phyloP scores from a whole-genome alignment of 345 rosid genomes.

The Noccaea caerulescens region DNA sequence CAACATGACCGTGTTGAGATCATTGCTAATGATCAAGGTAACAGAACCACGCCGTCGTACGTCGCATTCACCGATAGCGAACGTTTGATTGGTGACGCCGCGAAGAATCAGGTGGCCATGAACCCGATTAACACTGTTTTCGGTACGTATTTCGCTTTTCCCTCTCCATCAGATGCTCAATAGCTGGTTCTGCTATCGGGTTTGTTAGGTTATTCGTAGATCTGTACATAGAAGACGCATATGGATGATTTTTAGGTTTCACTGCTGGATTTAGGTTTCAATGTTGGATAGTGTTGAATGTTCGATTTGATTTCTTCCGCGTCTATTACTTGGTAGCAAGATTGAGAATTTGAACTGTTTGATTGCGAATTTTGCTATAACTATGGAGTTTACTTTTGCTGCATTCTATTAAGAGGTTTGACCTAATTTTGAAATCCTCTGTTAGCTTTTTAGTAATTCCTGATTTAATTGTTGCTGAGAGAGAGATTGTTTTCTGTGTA shows the following conservation, averaged over 20 bases:
- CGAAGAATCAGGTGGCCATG: slow-evolving; percentile 72
- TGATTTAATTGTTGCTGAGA: too few species aligned
- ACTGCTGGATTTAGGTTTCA: not conserved
- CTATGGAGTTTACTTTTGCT: not conserved
- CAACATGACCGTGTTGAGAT: slow-evolving; percentile 68
- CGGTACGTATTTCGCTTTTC: slow-evolving; percentile 41
- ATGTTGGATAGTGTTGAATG: too few species aligned
- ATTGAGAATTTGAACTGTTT: not conserved
- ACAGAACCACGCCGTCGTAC: slow-evolving; percentile 60
- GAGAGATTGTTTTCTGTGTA: not conserved
- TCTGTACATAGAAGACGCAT: not conserved
- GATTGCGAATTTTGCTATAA: not conserved
- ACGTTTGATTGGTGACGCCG: slow-evolving; percentile 67
- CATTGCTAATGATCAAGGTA: slow-evolving; percentile 66
- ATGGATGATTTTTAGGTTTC: not conserved
- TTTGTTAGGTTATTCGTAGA: slow-evolving; percentile 8
- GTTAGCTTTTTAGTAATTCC: not conserved
- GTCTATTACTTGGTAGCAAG: not conserved
- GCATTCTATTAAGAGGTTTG: not conserved
- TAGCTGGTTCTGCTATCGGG: not conserved
- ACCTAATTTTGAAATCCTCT: not conserved
- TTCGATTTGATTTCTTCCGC: slow-evolving; percentile 1
- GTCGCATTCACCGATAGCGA: slow-evolving; percentile 61
- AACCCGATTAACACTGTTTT: slow-evolving; percentile 65
- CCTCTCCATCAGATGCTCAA: not conserved